Evolutionary conservation across 306 rosid genomes (phyloP).

Genomic region (Herpetospermum pedunculosum): DNA sequence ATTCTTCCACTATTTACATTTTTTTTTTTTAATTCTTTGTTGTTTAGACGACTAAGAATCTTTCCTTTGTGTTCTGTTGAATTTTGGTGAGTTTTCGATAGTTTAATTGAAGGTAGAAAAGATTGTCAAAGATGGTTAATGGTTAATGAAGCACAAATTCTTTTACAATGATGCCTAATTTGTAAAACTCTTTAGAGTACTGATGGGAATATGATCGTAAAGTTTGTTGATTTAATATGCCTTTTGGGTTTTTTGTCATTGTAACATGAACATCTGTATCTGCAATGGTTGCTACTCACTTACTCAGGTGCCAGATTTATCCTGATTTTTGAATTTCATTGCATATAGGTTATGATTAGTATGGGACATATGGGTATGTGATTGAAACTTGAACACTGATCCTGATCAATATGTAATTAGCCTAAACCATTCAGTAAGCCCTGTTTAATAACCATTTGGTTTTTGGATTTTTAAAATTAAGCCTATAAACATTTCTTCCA

Average conservation of each 20-base stretch:
- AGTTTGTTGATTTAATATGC: background rate
- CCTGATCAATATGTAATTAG: background rate
- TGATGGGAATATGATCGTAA: background rate
- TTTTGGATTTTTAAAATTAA: too few relatives aligned
- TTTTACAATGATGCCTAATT: background rate
- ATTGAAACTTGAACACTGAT: background rate
- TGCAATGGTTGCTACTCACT: background rate
- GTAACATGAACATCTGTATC: background rate
- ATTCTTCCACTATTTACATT: background rate
- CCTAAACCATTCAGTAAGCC: background rate
- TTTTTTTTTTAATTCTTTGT: conserved; percentile 8
- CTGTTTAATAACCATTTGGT: too few relatives aligned
- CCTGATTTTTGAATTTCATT: background rate
- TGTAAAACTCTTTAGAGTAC: background rate
- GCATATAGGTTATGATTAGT: background rate
- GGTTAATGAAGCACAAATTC: background rate
- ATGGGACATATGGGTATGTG: background rate
- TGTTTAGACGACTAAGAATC: background rate
- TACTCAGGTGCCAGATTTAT: too few relatives aligned
- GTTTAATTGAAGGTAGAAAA: background rate
- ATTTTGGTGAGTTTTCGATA: background rate
- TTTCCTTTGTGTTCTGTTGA: background rate
- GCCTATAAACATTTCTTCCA: too few relatives aligned
- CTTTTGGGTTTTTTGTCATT: background rate
- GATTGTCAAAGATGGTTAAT: background rate